Conservation (phyloP, 2,329 filamentous ascomycete species). For the Aspergillus japonicus region DNA sequence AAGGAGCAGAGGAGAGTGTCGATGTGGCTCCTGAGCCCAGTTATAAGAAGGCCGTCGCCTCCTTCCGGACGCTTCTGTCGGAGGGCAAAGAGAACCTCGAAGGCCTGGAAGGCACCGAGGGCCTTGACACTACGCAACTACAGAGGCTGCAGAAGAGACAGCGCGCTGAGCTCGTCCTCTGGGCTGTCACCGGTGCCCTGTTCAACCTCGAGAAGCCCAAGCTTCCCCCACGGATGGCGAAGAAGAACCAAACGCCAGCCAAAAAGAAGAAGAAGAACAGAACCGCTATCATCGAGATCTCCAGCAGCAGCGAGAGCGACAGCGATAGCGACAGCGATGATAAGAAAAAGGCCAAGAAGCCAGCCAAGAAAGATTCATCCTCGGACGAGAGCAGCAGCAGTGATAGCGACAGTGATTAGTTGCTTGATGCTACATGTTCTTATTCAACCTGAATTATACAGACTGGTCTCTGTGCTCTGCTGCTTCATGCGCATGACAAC, state of each 20-base stretch:
- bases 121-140: slow-evolving; percentile 24
- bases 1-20: not conserved
- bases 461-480: not conserved
- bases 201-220: slow-evolving; percentile 28
- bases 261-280: slow-evolving; percentile 46
- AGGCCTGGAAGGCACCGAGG: slow-evolving; percentile 18
- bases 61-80: slow-evolving; percentile 40
- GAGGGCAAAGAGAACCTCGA: slow-evolving; percentile 28
- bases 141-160: slow-evolving; percentile 37
- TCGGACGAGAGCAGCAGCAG: slow-evolving; percentile 19
- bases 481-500: not conserved
- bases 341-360: slow-evolving; percentile 4
- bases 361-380: slow-evolving; percentile 13
- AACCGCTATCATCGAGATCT: slow-evolving; percentile 43
- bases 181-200: slow-evolving; percentile 31
- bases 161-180: slow-evolving; percentile 41
- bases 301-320: slow-evolving; percentile 42
- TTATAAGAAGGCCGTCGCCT: slow-evolving; percentile 55
- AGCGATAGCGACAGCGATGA: slow-evolving; percentile 31
- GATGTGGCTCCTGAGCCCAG: slow-evolving; percentile 17
- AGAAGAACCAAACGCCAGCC: slow-evolving; percentile 17
- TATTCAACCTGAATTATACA: not conserved
- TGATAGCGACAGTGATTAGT: slow-evolving; percentile 15
- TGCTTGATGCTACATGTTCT: not conserved
- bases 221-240: slow-evolving; percentile 23